These are phyloP conservation scores for Strobilomyces echinocephalus DNA, from an alignment of 768 basidiomycete species.

Conservation along the genomic window DNA sequence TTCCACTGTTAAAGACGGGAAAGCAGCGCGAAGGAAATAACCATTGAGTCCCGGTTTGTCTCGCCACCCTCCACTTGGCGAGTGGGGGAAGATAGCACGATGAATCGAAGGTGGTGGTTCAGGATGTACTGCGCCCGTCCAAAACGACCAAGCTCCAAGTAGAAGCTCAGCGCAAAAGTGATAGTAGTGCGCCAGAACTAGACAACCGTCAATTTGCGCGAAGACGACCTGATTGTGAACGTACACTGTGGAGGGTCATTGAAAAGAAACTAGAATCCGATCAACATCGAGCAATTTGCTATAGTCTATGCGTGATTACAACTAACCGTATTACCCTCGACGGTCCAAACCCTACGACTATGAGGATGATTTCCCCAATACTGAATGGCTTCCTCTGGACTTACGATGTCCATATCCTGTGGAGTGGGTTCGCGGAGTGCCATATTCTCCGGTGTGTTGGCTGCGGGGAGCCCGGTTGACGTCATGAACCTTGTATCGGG, in stretches of 20 bases:
- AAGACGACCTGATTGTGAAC: conserved; percentile 2
- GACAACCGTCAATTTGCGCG: not conserved
- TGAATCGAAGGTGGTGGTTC: conserved; percentile 50
- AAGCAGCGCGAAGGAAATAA: conserved; percentile 69
- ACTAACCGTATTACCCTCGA: conserved; percentile 70
- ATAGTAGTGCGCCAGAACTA: conserved; percentile 79
- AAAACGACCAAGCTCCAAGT: conserved; percentile 71
- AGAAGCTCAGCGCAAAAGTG: conserved; percentile 82
- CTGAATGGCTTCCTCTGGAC: conserved; percentile 50
- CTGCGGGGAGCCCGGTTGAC: conserved; percentile 58
- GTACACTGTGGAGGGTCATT: conserved; percentile 65
- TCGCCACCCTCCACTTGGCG: conserved; percentile 60
- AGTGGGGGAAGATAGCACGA: conserved; percentile 69
- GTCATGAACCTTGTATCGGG: conserved; percentile 55
- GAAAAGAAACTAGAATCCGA: conserved; percentile 41
- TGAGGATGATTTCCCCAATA: conserved; percentile 52
- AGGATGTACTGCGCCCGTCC: conserved; percentile 47
- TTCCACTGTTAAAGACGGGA: conserved; percentile 69
- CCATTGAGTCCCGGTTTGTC: conserved; percentile 74
- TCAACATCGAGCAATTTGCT: conserved; percentile 2
- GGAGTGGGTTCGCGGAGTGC: conserved; percentile 62
- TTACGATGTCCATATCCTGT: conserved; percentile 58
- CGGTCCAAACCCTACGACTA: conserved; percentile 54
- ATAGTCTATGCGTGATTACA: not conserved
- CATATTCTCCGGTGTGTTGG: conserved; percentile 59